Evolutionary conservation across 208 protist species (phyloP).

Genomic region (Acanthamoeba healyi): DNA sequence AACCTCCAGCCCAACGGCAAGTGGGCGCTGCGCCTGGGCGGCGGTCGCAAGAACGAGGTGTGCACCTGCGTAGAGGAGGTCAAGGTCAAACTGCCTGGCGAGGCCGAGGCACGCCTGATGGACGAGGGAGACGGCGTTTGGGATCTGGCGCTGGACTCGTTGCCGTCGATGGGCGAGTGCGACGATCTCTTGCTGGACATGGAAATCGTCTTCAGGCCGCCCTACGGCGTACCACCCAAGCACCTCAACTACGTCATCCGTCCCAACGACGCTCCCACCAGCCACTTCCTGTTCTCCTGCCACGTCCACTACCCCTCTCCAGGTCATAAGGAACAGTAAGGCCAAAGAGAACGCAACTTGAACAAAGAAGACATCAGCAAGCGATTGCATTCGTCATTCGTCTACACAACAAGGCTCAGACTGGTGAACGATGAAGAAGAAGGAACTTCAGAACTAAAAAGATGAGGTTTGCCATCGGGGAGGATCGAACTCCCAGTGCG

Average conservation of each 20-base stretch:
- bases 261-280: neutral
- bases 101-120: neutral
- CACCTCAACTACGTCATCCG: neutral
- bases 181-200: neutral
- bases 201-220: neutral
- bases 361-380: no score
- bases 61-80: conserved; percentile 38
- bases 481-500: neutral
- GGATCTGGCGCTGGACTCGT: neutral
- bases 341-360: neutral
- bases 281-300: neutral
- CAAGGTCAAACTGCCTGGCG: neutral
- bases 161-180: neutral
- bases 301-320: neutral
- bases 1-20: neutral
- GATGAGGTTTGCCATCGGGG: neutral
- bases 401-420: no score
- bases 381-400: no score
- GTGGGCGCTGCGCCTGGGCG: neutral
- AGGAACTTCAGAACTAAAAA: neutral
- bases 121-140: conserved; percentile 33
- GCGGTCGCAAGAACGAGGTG: conserved; percentile 36
- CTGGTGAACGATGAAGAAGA: no score
- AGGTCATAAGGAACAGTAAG: neutral
- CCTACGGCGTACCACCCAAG: neutral